Conservation (phyloP, 2,329 filamentous ascomycete genomes). For the Coniochaeta sp. region DNA sequence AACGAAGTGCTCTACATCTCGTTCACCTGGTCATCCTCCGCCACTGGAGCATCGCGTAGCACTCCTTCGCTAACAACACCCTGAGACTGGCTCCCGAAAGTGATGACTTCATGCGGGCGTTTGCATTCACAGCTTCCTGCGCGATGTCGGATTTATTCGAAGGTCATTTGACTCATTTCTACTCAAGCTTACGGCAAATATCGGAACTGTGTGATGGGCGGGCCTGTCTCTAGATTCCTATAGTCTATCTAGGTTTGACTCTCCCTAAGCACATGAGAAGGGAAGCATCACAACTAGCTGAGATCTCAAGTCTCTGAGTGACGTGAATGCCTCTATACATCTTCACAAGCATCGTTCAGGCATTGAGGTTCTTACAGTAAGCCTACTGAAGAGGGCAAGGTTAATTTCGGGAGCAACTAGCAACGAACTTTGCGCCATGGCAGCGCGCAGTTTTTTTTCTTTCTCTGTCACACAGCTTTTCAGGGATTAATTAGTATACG, state of each 20-base stretch:
- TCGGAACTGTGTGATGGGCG: slow-evolving; percentile 17
- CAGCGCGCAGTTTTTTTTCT: slow-evolving; percentile 17
- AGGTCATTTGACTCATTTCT: slow-evolving; percentile 1
- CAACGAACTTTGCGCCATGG: background rate
- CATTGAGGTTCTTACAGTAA: too few species aligned
- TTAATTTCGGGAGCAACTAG: background rate
- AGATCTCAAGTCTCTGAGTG: slow-evolving; percentile 6
- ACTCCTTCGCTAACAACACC: slow-evolving; percentile 9
- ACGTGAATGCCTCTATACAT: background rate
- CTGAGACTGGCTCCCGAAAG: background rate
- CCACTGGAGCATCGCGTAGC: slow-evolving; percentile 13
- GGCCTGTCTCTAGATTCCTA: slow-evolving; percentile 5
- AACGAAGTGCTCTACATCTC: slow-evolving; percentile 12
- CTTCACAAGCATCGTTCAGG: background rate
- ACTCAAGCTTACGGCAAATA: slow-evolving; percentile 18
- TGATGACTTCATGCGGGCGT: slow-evolving; percentile 4
- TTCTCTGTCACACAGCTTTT: slow-evolving; percentile 40
- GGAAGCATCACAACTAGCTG: slow-evolving; percentile 3
- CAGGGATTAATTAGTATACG: slow-evolving; percentile 38
- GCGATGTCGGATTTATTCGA: background rate
- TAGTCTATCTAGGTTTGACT: slow-evolving; percentile 2
- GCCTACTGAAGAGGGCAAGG: background rate
- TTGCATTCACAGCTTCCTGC: background rate
- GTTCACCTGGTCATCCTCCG: slow-evolving; percentile 18
- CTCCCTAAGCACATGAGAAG: slow-evolving; percentile 4